phyloP scores from a whole-genome alignment of 768 basidiomycete genomes.

The Chalciporus piperatus region DNA sequence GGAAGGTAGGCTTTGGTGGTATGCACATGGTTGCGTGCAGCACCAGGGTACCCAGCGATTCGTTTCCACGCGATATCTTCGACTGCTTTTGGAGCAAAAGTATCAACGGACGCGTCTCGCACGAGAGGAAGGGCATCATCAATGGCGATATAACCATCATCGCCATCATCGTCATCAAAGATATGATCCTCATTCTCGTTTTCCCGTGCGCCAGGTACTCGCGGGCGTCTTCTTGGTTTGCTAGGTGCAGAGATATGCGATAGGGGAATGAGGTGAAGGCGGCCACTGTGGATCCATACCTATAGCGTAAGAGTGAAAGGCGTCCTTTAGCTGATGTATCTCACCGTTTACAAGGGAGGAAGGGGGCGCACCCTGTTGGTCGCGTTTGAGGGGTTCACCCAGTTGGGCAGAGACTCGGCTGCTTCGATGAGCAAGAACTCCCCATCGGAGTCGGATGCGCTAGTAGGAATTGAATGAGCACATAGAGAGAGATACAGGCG shows the following conservation, averaged over 20 bases:
- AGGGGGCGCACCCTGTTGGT: conserved; percentile 80
- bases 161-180: conserved; percentile 40
- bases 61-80: conserved; percentile 69
- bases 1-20: conserved; percentile 78
- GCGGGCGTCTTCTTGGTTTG: conserved; percentile 50
- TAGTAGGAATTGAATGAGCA: conserved; percentile 6
- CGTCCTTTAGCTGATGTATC: conserved; percentile 31
- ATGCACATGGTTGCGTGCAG: conserved; percentile 68
- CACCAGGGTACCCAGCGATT: conserved; percentile 74
- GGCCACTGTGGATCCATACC: conserved; percentile 88
- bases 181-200: conserved; percentile 52
- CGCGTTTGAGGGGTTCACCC: conserved; percentile 90
- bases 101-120: conserved; percentile 50
- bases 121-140: conserved; percentile 66
- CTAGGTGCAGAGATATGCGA: conserved; percentile 65
- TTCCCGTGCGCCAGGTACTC: conserved; percentile 39
- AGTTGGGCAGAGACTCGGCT: conserved; percentile 81
- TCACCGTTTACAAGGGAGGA: conserved; percentile 30
- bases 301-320: conserved; percentile 37
- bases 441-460: conserved; percentile 85
- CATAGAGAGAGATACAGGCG: not conserved
- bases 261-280: conserved; percentile 85
- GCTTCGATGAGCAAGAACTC: conserved; percentile 97
- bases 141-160: conserved; percentile 51
- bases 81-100: conserved; percentile 56